phyloP scores from a whole-genome alignment of 2,329 filamentous ascomycete species.

The Sclerotiophoma versabilis region DNA sequence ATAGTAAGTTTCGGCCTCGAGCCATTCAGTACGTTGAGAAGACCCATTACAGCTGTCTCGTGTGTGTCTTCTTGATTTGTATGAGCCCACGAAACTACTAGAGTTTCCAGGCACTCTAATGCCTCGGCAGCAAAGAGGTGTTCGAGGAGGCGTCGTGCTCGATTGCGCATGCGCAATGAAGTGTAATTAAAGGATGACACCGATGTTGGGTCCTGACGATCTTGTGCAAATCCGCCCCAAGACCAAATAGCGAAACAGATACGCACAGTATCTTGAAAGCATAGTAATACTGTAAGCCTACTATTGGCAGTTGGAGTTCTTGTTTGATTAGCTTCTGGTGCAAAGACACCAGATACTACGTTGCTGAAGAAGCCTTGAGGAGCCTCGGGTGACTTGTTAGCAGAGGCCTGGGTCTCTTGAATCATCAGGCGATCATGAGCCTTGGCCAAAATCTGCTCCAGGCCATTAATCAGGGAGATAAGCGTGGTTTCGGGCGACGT shows the following conservation, averaged over 20 bases:
- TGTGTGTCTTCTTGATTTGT: constrained; percentile 58
- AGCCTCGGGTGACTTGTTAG: constrained; percentile 80
- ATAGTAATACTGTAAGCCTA: constrained; percentile 89
- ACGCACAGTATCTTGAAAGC: constrained; percentile 92
- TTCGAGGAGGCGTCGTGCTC: constrained; percentile 85
- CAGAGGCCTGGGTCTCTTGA: constrained; percentile 74
- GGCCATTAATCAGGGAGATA: constrained; percentile 86
- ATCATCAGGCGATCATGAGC: constrained; percentile 82
- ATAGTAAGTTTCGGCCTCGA: constrained; percentile 91
- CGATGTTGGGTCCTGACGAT: constrained; percentile 70
- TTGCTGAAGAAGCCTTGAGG: constrained; percentile 90
- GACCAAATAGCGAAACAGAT: constrained; percentile 95
- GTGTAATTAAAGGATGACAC: constrained; percentile 88
- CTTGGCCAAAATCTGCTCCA: constrained; percentile 87
- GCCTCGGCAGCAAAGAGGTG: constrained; percentile 92
- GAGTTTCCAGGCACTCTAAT: constrained; percentile 89
- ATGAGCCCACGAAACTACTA: constrained; percentile 82
- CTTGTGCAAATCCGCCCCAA: constrained; percentile 76
- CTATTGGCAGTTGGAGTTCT: constrained; percentile 90
- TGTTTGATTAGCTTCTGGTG: constrained; percentile 76
- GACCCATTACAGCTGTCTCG: constrained; percentile 75
- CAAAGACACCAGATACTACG: constrained; percentile 91
- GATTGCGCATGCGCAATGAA: constrained; percentile 87
- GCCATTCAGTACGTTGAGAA: constrained; percentile 89
- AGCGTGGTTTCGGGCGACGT: constrained; percentile 72